Conservation (phyloP, 2,329 filamentous ascomycete genomes). For the Fusarium stilboides region DNA sequence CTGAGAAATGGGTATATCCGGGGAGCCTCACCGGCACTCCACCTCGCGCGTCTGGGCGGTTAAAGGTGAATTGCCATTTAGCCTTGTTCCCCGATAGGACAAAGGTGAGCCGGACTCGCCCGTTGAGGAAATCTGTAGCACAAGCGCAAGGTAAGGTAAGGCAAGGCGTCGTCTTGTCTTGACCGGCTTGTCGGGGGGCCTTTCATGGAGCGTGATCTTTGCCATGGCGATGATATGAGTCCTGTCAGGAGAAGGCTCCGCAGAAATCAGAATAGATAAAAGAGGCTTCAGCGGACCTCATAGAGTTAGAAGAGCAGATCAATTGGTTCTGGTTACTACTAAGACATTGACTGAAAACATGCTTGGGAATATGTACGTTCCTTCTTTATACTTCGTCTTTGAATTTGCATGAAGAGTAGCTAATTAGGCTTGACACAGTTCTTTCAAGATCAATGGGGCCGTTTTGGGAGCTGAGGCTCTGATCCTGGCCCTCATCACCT, state of each 20-base stretch:
- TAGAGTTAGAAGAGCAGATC: background rate
- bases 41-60: constrained; percentile 13
- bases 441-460: constrained; percentile 58
- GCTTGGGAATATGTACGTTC: constrained; percentile 28
- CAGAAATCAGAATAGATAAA: constrained; percentile 9
- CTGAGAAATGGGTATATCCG: constrained; percentile 6
- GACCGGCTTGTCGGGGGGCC: background rate
- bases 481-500: constrained; percentile 65
- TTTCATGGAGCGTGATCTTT: constrained; percentile 9
- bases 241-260: constrained; percentile 4
- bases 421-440: constrained; percentile 41
- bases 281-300: background rate
- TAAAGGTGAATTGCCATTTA: constrained; percentile 29
- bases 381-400: background rate
- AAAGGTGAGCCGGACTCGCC: background rate
- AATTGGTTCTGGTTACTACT: background rate
- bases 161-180: background rate
- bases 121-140: background rate
- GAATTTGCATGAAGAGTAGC: background rate
- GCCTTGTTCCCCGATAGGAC: constrained; percentile 32
- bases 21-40: constrained; percentile 6
- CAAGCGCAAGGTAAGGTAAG: too few relatives aligned
- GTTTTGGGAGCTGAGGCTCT: constrained; percentile 58
- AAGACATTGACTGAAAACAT: constrained; percentile 13
- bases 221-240: constrained; percentile 6